A percentile compares a stretch with the other conserved stretches of the same genome.
Evolutionary conservation across 768 basidiomycete species (phyloP).

Genomic region (Trametes punicea): DNA sequence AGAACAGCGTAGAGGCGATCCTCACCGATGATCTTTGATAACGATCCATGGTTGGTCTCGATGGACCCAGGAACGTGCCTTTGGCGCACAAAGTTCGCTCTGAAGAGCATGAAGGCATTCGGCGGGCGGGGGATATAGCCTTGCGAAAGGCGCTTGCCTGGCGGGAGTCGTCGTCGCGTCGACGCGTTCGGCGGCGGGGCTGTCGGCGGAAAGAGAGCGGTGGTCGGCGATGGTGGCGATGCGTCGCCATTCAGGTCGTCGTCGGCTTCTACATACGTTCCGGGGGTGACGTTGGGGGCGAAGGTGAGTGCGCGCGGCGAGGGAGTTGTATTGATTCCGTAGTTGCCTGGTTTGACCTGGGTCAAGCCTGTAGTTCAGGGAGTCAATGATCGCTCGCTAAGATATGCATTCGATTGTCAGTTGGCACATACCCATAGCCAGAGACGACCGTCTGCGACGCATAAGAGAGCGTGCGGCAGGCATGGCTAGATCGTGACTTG

Average conservation of each 20-base stretch:
- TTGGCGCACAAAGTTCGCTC: conserved; percentile 55
- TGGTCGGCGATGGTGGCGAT: conserved; percentile 29
- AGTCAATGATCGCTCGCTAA: neutral
- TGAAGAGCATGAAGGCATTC: conserved; percentile 86
- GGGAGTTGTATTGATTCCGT: conserved; percentile 43
- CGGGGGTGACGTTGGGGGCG: conserved; percentile 59
- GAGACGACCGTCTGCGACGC: conserved; percentile 42
- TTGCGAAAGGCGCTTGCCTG: conserved; percentile 63
- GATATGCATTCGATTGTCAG: neutral
- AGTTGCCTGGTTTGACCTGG: conserved; percentile 52
- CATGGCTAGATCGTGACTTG: conserved; percentile 29
- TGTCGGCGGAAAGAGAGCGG: conserved; percentile 55
- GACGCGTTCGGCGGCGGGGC: conserved; percentile 37
- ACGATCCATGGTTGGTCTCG: conserved; percentile 46
- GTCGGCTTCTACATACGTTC: conserved; percentile 42
- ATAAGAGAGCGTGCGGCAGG: conserved; percentile 32
- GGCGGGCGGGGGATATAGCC: conserved; percentile 73
- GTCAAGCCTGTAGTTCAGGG: conserved; percentile 27
- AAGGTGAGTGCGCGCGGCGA: conserved; percentile 53
- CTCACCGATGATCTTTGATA: conserved; percentile 43
- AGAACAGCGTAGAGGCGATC: neutral
- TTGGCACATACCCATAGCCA: conserved; percentile 31
- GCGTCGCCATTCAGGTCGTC: conserved; percentile 31
- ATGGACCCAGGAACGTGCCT: conserved; percentile 50
- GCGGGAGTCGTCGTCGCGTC: conserved; percentile 48